Evolutionary conservation across 371 early-diverging fungal species (phyloP), one percentile per base, ranked within the genome.

Genomic region (Fennellomyces sp.): DNA sequence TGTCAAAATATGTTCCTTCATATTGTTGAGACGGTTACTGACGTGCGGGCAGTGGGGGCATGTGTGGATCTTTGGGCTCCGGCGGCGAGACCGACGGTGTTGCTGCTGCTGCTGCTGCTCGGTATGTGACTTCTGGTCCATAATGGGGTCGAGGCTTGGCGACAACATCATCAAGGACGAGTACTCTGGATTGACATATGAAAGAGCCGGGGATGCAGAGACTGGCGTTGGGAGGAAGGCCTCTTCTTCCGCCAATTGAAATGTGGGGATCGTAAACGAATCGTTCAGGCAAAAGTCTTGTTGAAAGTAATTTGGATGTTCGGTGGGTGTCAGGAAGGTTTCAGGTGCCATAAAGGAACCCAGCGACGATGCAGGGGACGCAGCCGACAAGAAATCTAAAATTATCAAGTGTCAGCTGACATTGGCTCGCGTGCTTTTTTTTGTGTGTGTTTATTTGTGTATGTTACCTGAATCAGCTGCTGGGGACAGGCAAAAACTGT

Each of bases 1-100:
- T 0, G 66, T 68, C 21, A 45, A 31, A 27, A 68, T 62, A 41
- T 73, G 73, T 57, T 68, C 69, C 33, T 66, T 68, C 64, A 73
- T 65, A 41, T 73, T 73, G 48, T 65, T 68, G 27, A 67, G 56
- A 2, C 73, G 69, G 21, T 66, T 64, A 52, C 64, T 64, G 2
- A 62, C 65, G 30, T 71, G 65, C 3, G 29, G 15, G 31, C 72
- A 71, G 28, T 62, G 50, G 27, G 60, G 67, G 31, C 72, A 71
- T 13, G 53, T 33, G 33, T 71, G 67, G 30, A 61, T 42, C 5
- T 42, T 41, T 15, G 54, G 61, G 15, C 25, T 21, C 17, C 60
- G 60, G 10, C 42, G 52, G 12, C 30, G 26, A n/a, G n/a, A n/a
- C n/a, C 30, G 17, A 19, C 21, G 33, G 31, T 10, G 47, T 38